These are phyloP conservation scores for Aureobasidium melanogenum DNA, from an alignment of 2,329 filamentous ascomycete species.

Conservation along the genomic window DNA sequence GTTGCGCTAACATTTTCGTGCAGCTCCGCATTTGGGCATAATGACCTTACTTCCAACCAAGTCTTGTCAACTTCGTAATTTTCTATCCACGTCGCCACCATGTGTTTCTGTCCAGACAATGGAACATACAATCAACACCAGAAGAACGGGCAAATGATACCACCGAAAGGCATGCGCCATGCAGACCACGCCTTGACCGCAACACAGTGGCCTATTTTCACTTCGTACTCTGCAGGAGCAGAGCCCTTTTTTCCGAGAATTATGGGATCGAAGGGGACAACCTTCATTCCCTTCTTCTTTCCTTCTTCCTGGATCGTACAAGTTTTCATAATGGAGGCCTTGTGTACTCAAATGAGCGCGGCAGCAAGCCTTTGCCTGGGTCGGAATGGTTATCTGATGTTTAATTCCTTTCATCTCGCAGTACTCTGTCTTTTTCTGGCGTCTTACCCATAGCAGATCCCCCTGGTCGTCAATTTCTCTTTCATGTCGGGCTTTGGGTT, in stretches of 20 bases:
- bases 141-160: not conserved
- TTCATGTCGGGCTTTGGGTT: not conserved
- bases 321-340: slow-evolving; percentile 10
- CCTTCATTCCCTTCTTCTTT: slow-evolving; percentile 7
- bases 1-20: slow-evolving; percentile 1
- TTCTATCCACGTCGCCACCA: not conserved
- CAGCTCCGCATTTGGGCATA: slow-evolving; percentile 47
- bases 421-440: not conserved
- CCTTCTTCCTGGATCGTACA: slow-evolving; percentile 6
- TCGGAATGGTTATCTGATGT: slow-evolving; percentile 2
- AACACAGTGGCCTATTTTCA: slow-evolving; percentile 10
- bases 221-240: slow-evolving; percentile 11
- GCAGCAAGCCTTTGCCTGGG: slow-evolving; percentile 8
- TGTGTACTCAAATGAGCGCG: slow-evolving; percentile 5
- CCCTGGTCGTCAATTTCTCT: not conserved
- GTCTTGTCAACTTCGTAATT: not conserved
- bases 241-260: not conserved
- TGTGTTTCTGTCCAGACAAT: not conserved
- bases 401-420: not conserved
- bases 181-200: slow-evolving; percentile 6
- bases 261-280: not conserved
- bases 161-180: slow-evolving; percentile 4
- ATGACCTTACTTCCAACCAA: slow-evolving; percentile 10
- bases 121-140: not conserved
- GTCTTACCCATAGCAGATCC: not conserved